Conservation (phyloP, 768 basidiomycete species). For the Butyriboletus loyo region DNA sequence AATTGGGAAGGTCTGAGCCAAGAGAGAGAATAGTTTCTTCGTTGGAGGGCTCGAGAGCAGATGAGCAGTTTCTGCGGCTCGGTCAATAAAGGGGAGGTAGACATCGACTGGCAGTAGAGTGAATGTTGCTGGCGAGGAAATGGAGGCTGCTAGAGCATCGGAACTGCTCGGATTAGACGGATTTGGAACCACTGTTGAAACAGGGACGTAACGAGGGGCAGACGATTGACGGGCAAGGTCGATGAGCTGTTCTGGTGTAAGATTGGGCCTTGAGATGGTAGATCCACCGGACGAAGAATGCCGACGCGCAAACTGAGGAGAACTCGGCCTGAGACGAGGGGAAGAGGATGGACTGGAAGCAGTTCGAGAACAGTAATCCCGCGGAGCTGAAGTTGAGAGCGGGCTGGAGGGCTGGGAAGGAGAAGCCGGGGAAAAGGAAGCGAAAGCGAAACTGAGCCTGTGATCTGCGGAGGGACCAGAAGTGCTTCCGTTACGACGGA, state of each 20-base stretch:
- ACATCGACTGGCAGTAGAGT: slow-evolving; percentile 74
- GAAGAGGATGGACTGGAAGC: slow-evolving; percentile 36
- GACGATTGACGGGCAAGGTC: slow-evolving; percentile 67
- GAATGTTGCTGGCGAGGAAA: slow-evolving; percentile 54
- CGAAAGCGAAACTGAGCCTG: slow-evolving; percentile 63
- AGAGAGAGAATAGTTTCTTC: slow-evolving; percentile 66
- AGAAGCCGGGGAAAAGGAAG: slow-evolving; percentile 48
- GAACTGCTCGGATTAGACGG: slow-evolving; percentile 1
- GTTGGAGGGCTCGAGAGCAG: slow-evolving; percentile 67
- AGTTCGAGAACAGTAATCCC: slow-evolving; percentile 32
- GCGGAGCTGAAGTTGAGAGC: slow-evolving; percentile 26
- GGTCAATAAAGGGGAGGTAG: slow-evolving; percentile 83
- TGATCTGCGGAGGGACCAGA: slow-evolving; percentile 29
- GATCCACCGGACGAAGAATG: slow-evolving; percentile 34
- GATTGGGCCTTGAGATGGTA: slow-evolving; percentile 43
- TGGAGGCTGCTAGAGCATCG: not conserved
- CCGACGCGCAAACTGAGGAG: slow-evolving; percentile 37
- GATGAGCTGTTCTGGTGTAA: slow-evolving; percentile 71
- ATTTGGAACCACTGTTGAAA: not conserved
- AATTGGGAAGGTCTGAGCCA: slow-evolving; percentile 65
- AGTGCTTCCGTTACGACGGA: slow-evolving; percentile 32
- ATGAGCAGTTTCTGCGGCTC: slow-evolving; percentile 68
- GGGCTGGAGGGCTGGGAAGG: slow-evolving; percentile 17
- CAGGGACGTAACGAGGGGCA: slow-evolving; percentile 33
- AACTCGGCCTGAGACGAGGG: slow-evolving; percentile 48